Conservation (phyloP, 2,329 filamentous ascomycete genomes). For the Monosporascus sp. region DNA sequence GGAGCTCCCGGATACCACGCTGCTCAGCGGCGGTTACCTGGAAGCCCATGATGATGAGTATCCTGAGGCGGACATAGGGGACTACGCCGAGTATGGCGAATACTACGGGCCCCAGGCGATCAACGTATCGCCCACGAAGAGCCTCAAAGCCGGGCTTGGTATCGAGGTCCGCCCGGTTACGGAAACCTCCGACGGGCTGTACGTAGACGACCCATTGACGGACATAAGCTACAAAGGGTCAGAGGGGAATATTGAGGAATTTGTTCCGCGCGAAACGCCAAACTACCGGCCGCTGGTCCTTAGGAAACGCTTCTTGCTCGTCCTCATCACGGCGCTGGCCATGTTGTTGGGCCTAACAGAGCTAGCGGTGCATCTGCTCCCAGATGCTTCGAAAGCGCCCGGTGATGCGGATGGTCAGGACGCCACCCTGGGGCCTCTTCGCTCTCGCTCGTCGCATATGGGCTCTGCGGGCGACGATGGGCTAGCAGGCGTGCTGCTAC, state of each 20-base stretch:
- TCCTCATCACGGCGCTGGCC: slow-evolving; percentile 11
- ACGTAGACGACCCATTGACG: slow-evolving; percentile 9
- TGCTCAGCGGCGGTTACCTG: slow-evolving; percentile 16
- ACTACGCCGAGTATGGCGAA: slow-evolving; percentile 11
- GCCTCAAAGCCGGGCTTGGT: slow-evolving; percentile 11
- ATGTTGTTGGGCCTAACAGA: slow-evolving; percentile 21
- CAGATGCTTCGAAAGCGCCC: slow-evolving; percentile 11
- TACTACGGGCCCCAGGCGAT: slow-evolving; percentile 16
- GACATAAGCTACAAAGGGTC: slow-evolving; percentile 17
- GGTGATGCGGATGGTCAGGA: background rate
- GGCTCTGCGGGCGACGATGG: background rate
- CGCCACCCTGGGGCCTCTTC: background rate
- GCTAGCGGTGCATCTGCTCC: slow-evolving; percentile 22
- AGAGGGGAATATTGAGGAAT: slow-evolving; percentile 14
- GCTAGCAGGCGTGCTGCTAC: background rate
- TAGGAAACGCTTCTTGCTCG: slow-evolving; percentile 11
- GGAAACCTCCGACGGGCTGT: slow-evolving; percentile 8
- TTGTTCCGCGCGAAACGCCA: background rate
- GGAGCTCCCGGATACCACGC: slow-evolving; percentile 16
- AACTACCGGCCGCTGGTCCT: slow-evolving; percentile 18
- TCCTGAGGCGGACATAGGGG: slow-evolving; percentile 14
- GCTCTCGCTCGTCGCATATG: background rate
- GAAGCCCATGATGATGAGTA: slow-evolving; percentile 14
- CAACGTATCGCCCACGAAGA: slow-evolving; percentile 9
- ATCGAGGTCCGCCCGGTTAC: slow-evolving; percentile 13